Percentiles rank a stretch among this genome's conserved stretches.
These are phyloP conservation scores for Wallacemonas sp. DNA, from an alignment of 208 protist species.

Conservation along the genomic window DNA sequence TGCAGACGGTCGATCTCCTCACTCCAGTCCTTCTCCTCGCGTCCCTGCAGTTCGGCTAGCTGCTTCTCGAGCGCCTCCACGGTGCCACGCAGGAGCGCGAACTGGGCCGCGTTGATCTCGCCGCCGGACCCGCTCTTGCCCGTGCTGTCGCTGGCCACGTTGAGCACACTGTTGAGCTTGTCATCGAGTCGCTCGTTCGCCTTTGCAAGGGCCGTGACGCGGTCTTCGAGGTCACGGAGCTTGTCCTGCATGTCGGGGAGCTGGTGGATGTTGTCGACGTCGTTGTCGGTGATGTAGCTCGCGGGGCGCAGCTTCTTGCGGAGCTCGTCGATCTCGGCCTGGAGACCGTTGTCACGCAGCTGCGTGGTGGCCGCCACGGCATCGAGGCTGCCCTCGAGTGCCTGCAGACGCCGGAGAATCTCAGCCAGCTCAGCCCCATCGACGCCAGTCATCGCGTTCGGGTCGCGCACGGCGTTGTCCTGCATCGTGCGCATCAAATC, in stretches of 20 bases:
- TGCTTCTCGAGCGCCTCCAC: constrained; percentile 69
- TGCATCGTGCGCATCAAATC: constrained; percentile 53
- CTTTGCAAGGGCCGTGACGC: constrained; percentile 27
- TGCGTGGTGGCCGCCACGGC: constrained; percentile 14
- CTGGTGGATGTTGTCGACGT: constrained; percentile 35
- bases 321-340: constrained; percentile 41
- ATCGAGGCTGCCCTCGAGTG: constrained; percentile 26
- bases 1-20: constrained; percentile 45
- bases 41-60: constrained; percentile 49
- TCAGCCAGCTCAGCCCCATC: constrained; percentile 12
- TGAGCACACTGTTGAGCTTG: constrained; percentile 26
- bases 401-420: constrained; percentile 29
- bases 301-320: constrained; percentile 31
- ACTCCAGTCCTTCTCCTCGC: constrained; percentile 44
- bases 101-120: constrained; percentile 51
- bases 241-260: constrained; percentile 28
- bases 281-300: constrained; percentile 36
- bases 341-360: constrained; percentile 27
- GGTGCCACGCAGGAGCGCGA: constrained; percentile 44
- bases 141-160: neutral
- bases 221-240: constrained; percentile 26
- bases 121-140: constrained; percentile 19
- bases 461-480: neutral
- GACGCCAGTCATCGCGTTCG: neutral
- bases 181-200: constrained; percentile 48